Conservation (phyloP, 148 eudicot species). For the Nepenthes gracilis region DNA sequence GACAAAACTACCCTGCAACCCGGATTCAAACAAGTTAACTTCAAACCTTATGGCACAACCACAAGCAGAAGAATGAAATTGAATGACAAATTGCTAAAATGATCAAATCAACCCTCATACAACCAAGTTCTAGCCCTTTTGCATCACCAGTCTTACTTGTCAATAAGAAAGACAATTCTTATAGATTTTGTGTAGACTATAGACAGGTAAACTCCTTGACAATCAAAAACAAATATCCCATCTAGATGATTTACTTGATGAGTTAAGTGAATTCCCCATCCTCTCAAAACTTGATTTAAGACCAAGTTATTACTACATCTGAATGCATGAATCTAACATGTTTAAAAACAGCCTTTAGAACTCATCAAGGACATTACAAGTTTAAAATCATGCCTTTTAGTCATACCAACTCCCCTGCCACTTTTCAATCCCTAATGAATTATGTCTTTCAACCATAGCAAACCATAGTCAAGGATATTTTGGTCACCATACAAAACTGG, state of each 20-base stretch:
- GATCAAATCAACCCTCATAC: background rate
- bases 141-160: background rate
- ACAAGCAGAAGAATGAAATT: background rate
- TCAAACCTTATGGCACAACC: background rate
- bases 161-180: background rate
- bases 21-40: background rate
- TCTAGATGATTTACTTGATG: constrained; percentile 4
- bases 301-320: background rate
- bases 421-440: constrained; percentile 6
- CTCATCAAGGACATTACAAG: constrained; percentile 5
- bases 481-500: too few species aligned
- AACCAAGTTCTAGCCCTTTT: background rate
- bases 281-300: constrained; percentile 3
- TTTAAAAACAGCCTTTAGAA: background rate
- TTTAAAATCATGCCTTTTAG: constrained; percentile 4
- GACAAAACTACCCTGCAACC: too few species aligned
- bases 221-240: constrained; percentile 1
- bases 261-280: background rate
- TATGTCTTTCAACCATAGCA: background rate
- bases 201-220: background rate
- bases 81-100: background rate
- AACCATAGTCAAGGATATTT: too few species aligned
- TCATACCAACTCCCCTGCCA: background rate
- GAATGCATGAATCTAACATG: background rate
- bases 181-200: constrained; percentile 4